Conservation (phyloP, 1,284 basidiomycete species). For the Austroboletus niveus region DNA sequence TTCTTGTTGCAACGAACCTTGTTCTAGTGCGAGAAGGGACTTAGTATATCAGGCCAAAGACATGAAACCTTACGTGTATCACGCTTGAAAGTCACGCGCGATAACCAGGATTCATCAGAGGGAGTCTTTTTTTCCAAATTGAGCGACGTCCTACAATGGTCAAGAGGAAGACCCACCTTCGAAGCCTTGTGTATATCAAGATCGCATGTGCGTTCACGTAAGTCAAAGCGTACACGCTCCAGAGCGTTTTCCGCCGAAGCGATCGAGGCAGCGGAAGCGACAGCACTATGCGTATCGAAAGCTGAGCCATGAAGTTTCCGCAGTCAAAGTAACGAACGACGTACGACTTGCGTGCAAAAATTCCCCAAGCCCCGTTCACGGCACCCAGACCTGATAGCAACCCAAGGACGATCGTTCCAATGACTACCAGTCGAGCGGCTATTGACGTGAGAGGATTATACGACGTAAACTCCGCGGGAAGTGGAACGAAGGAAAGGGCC, state of each 20-base stretch:
- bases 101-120: slow-evolving; percentile 28
- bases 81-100: slow-evolving; percentile 31
- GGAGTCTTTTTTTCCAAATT: slow-evolving; percentile 21
- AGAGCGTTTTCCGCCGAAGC: slow-evolving; percentile 34
- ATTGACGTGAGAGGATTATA: slow-evolving; percentile 45
- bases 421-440: slow-evolving; percentile 64
- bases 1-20: slow-evolving; percentile 45
- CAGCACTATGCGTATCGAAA: slow-evolving; percentile 17
- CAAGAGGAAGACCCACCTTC: slow-evolving; percentile 22
- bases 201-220: slow-evolving; percentile 30
- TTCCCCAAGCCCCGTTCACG: slow-evolving; percentile 60
- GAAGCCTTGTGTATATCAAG: slow-evolving; percentile 21
- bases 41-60: slow-evolving; percentile 2
- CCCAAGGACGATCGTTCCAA: slow-evolving; percentile 72
- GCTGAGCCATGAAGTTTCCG: slow-evolving; percentile 4
- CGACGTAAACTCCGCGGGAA: slow-evolving; percentile 49
- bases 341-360: slow-evolving; percentile 29
- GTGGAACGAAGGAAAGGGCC: slow-evolving; percentile 61
- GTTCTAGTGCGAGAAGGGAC: slow-evolving; percentile 17
- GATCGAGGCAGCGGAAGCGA: slow-evolving; percentile 27
- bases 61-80: slow-evolving; percentile 27
- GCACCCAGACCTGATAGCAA: slow-evolving; percentile 74
- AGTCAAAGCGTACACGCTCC: slow-evolving; percentile 31
- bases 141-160: slow-evolving; percentile 7
- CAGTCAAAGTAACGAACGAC: slow-evolving; percentile 18